A percentile compares a stretch with the other conserved stretches of the same genome.
These are phyloP conservation scores for Fusarium nodosum DNA, from an alignment of 2,329 filamentous ascomycete genomes.

Conservation along the genomic window DNA sequence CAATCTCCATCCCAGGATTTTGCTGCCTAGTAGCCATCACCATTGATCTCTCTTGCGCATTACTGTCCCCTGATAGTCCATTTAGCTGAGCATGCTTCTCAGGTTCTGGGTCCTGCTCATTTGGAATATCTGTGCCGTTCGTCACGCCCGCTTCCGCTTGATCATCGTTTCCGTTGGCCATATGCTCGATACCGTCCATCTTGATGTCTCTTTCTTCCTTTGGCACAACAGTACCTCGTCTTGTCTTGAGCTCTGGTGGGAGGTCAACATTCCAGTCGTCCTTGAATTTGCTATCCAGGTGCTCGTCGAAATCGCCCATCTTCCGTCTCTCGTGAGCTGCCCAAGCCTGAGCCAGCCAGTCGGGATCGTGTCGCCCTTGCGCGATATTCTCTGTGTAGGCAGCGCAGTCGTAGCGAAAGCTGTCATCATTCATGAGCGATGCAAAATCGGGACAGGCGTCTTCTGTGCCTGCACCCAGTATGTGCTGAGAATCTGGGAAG, in stretches of 20 bases:
- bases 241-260: conserved; percentile 52
- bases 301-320: conserved; percentile 65
- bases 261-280: conserved; percentile 62
- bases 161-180: conserved; percentile 2
- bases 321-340: conserved; percentile 63
- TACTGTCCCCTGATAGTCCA: background rate
- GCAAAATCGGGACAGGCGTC: conserved; percentile 58
- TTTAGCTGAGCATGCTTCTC: conserved; percentile 6
- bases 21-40: conserved; percentile 1
- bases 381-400: conserved; percentile 62
- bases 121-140: background rate
- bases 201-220: conserved; percentile 24
- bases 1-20: conserved; percentile 31
- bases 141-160: conserved; percentile 10
- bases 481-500: conserved; percentile 56
- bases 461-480: conserved; percentile 54
- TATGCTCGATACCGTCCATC: conserved; percentile 29
- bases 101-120: background rate
- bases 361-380: conserved; percentile 64
- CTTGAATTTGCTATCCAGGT: conserved; percentile 61
- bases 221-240: background rate
- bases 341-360: conserved; percentile 68
- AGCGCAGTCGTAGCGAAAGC: conserved; percentile 62
- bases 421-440: conserved; percentile 61
- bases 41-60: conserved; percentile 1